Conservation (phyloP, 805 yeast genomes). For the Candida endomychidarum region DNA sequence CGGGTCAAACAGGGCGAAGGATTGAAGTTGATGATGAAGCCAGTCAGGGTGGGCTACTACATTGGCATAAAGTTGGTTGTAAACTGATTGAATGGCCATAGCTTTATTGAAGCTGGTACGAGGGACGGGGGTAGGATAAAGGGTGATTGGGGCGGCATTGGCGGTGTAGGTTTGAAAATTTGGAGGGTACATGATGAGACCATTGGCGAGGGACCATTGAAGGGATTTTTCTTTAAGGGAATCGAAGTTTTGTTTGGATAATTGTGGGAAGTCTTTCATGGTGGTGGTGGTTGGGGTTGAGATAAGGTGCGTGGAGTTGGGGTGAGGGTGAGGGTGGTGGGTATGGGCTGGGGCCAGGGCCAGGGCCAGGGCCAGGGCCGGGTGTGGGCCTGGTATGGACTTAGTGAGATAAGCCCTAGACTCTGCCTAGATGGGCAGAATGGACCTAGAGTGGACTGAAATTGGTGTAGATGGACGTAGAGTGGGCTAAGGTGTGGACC, state of each 20-base stretch:
- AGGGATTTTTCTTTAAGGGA: constrained; percentile 47
- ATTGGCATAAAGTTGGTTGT: constrained; percentile 72
- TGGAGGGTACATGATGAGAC: constrained; percentile 79
- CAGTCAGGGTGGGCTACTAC: constrained; percentile 61
- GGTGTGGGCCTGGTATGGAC: no score
- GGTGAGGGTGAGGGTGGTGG: no score
- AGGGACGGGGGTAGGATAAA: constrained; percentile 90
- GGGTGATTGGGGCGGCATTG: constrained; percentile 81
- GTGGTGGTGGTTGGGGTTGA: background rate
- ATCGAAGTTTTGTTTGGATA: constrained; percentile 25
- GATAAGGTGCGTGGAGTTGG: no score
- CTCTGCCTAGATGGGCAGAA: no score
- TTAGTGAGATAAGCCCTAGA: no score
- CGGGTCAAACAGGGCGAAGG: constrained; percentile 57
- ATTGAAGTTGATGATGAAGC: constrained; percentile 56
- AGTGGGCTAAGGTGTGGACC: no score
- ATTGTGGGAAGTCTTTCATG: constrained; percentile 35
- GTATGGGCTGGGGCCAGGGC: no score
- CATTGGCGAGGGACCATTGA: constrained; percentile 80
- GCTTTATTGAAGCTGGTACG: constrained; percentile 65
- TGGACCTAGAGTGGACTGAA: no score
- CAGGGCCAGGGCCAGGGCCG: no score
- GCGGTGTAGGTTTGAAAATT: constrained; percentile 44
- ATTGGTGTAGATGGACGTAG: no score
- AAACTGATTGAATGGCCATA: constrained; percentile 58